Conservation (phyloP, 1,284 basidiomycete species). For the Ustilago lituana region DNA sequence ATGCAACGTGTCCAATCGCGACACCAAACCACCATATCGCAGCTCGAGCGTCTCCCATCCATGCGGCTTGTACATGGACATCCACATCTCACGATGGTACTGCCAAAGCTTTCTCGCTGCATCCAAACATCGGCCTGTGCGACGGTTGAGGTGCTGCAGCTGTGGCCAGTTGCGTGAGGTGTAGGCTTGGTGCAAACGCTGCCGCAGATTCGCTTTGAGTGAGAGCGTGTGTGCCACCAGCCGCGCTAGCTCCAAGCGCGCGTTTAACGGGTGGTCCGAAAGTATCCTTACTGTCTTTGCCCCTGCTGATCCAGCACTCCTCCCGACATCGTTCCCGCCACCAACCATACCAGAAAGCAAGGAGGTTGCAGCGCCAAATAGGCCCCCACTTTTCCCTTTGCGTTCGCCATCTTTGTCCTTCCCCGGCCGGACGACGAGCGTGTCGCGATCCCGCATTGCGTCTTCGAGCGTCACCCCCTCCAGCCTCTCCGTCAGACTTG, state of each 20-base stretch:
- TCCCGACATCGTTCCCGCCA: neutral
- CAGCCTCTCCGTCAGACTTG: slow-evolving; percentile 15
- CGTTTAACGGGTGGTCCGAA: slow-evolving; percentile 55
- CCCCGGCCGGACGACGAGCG: slow-evolving; percentile 7
- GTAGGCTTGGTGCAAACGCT: slow-evolving; percentile 53
- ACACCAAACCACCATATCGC: slow-evolving; percentile 66
- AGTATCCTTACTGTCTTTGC: slow-evolving; percentile 24
- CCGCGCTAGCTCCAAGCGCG: slow-evolving; percentile 45
- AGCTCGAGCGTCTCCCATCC: slow-evolving; percentile 68
- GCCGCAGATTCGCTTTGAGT: slow-evolving; percentile 49
- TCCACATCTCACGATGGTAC: slow-evolving; percentile 66
- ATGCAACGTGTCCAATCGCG: slow-evolving; percentile 67
- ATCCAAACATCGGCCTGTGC: slow-evolving; percentile 25
- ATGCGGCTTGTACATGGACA: slow-evolving; percentile 63
- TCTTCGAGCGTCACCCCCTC: slow-evolving; percentile 33
- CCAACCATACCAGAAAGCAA: slow-evolving; percentile 13
- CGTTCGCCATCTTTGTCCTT: neutral
- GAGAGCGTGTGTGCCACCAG: slow-evolving; percentile 45
- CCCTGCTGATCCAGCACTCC: neutral
- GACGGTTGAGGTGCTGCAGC: slow-evolving; percentile 29
- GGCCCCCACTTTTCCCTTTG: slow-evolving; percentile 1
- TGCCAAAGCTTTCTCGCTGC: slow-evolving; percentile 57
- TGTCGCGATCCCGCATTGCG: slow-evolving; percentile 2
- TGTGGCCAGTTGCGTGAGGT: slow-evolving; percentile 41
- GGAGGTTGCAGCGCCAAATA: slow-evolving; percentile 15